Evolutionary conservation across 2,329 filamentous ascomycete species (phyloP), one percentile per base, ranked within the genome.

Genomic region (Aspergillus sp.): DNA sequence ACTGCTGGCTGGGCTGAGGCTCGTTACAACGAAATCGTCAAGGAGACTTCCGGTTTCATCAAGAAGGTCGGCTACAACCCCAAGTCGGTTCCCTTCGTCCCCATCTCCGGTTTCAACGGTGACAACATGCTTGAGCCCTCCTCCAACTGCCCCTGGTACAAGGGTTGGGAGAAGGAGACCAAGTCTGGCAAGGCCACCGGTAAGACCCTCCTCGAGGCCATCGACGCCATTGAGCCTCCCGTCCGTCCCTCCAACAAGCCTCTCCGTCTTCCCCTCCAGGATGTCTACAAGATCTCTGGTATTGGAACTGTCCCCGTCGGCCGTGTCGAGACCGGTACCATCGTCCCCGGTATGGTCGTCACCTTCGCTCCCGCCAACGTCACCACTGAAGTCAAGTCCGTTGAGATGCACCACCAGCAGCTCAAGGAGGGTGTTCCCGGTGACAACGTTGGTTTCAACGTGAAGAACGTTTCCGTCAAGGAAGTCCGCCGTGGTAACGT

Each of bases 391-490:
- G 95, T 98, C 88, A 99, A 99, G 92, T 98, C 93, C 82, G 95
- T 99, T 76, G 95, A 99, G 87, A 99, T 99, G 95, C 93, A 97
- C 89, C 93, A 98, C 92, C 91, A 97, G 87, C 93, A 97, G 90
- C 93, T 99, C 73, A 64, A 79, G 68, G 89, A 96, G 87, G 95
- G 95, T 90, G 77, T 90, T 70, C 95, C 95, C 77, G 95, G 95
- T 89, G 95, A 99, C 91, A 99, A 99, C 87, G 95, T 99, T 81
- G 95, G 95, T 75, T 99, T 99, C 93, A 99, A 99, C 91, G 93
- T 99, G 85, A 99, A 99, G 93, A 99, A 99, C 95, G 95, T 99
- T 77, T 98, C 95, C 82, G 95, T 99, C 85, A 99, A 99, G 93
- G 95, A 99, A 82, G 96, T 99, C 79, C 95, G 95, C 84, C 95